Percentiles rank a stretch among this genome's conserved stretches.
Evolutionary conservation across 2,329 filamentous ascomycete species (phyloP).

Genomic region (Diplodia intermedia): DNA sequence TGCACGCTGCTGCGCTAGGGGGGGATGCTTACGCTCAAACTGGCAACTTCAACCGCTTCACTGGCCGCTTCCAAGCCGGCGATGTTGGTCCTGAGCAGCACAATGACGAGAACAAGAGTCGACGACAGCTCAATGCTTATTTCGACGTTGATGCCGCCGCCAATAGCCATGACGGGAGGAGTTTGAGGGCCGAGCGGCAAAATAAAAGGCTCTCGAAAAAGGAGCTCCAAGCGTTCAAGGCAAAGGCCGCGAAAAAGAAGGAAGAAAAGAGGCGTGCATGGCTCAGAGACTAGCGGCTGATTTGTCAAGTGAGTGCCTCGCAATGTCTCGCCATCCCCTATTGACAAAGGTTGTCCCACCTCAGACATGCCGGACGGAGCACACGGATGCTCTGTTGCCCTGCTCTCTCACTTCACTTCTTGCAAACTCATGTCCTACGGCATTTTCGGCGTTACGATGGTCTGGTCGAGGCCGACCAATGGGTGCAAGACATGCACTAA

Average conservation of each 20-base stretch:
- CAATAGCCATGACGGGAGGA: slow-evolving; percentile 87
- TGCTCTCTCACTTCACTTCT: slow-evolving; percentile 1
- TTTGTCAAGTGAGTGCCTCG: slow-evolving; percentile 9
- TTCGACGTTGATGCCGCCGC: slow-evolving; percentile 96
- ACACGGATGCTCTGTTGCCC: not conserved
- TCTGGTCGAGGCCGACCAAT: not conserved
- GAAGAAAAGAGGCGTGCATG: slow-evolving; percentile 94
- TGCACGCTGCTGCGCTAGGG: slow-evolving; percentile 36
- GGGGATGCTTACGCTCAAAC: slow-evolving; percentile 66
- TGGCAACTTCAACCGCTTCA: slow-evolving; percentile 89
- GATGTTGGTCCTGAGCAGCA: slow-evolving; percentile 75
- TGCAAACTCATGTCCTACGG: slow-evolving; percentile 2
- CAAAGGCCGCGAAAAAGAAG: slow-evolving; percentile 87
- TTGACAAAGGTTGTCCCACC: not conserved
- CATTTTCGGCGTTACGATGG: slow-evolving; percentile 16
- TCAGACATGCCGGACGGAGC: not conserved
- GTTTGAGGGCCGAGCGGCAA: slow-evolving; percentile 87
- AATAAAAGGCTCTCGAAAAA: slow-evolving; percentile 83
- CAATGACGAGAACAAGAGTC: slow-evolving; percentile 85
- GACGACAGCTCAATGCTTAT: slow-evolving; percentile 88
- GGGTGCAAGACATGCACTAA: slow-evolving; percentile 7
- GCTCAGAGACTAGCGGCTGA: slow-evolving; percentile 73
- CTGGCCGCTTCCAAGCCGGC: slow-evolving; percentile 77
- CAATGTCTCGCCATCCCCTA: slow-evolving; percentile 2
- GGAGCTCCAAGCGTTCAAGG: slow-evolving; percentile 89